phyloP scores from a whole-genome alignment of 805 yeast genomes.

The Cyberlindnera americana region DNA sequence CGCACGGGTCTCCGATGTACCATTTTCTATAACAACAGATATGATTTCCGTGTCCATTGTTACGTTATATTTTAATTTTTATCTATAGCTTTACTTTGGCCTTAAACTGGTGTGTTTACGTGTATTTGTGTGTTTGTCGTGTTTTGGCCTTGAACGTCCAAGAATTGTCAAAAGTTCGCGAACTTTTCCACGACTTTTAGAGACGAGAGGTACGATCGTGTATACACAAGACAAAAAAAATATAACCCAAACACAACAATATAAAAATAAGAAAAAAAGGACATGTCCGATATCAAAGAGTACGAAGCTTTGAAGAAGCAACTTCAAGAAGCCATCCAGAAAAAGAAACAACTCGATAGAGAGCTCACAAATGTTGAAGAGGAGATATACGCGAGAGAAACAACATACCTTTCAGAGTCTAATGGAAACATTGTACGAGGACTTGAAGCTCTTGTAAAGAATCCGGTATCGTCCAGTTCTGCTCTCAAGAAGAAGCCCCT shows the following conservation, averaged over 20 bases:
- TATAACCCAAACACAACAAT: neutral
- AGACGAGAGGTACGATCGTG: too few species aligned
- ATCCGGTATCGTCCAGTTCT: constrained; percentile 11
- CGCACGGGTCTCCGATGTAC: constrained; percentile 60
- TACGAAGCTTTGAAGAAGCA: constrained; percentile 67
- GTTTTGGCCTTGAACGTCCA: too few species aligned
- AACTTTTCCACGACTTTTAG: too few species aligned
- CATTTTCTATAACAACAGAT: constrained; percentile 70
- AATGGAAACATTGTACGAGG: constrained; percentile 83
- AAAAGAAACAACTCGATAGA: constrained; percentile 63
- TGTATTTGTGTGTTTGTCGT: too few species aligned
- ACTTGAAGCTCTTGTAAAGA: constrained; percentile 66
- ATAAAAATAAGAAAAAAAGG: neutral
- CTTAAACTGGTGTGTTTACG: too few species aligned
- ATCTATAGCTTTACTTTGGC: too few species aligned
- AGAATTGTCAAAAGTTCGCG: neutral
- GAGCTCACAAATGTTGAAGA: constrained; percentile 67
- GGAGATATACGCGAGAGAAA: constrained; percentile 72
- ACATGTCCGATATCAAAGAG: constrained; percentile 32
- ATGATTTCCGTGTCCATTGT: constrained; percentile 33
- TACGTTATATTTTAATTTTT: too few species aligned
- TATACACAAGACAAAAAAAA: neutral
- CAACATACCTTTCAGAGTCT: constrained; percentile 71
- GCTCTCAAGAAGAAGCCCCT: constrained; percentile 37
- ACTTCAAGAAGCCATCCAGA: constrained; percentile 57